phyloP scores from a whole-genome alignment of 768 basidiomycete genomes.

The Kwoniella sp. region DNA sequence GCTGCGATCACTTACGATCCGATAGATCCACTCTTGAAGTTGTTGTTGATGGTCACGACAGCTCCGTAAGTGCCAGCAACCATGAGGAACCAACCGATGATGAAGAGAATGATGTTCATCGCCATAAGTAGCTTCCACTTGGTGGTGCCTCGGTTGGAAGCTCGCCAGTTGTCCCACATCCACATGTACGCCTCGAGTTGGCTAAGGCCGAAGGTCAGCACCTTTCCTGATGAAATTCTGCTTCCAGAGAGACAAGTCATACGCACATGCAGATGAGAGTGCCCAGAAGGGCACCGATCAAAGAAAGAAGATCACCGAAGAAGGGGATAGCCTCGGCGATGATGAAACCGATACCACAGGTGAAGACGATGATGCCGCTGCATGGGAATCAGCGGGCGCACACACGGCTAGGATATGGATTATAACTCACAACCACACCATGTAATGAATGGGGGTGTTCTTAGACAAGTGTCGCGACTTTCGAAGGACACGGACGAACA shows the following conservation, averaged over 20 bases:
- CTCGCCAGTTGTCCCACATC: constrained; percentile 42
- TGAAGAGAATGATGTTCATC: constrained; percentile 15
- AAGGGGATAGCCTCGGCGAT: constrained; percentile 50
- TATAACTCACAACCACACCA: constrained; percentile 45
- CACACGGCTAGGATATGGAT: too few species aligned
- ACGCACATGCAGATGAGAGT: constrained; percentile 43
- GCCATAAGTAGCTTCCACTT: constrained; percentile 11
- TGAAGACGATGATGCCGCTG: constrained; percentile 36
- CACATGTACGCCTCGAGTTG: constrained; percentile 46
- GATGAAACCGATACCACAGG: constrained; percentile 40
- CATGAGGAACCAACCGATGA: constrained; percentile 24
- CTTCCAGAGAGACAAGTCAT: too few species aligned
- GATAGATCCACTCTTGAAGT: constrained; percentile 8
- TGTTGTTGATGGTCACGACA: constrained; percentile 19
- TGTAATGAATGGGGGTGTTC: constrained; percentile 37
- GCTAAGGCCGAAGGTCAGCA: constrained; percentile 16
- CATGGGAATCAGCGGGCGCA: too few species aligned
- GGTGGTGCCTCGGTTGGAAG: constrained; percentile 9
- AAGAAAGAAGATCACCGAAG: constrained; percentile 40
- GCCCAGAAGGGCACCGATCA: constrained; percentile 47
- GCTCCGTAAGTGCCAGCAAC: constrained; percentile 23
- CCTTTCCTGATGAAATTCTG: too few species aligned
- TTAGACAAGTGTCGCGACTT: constrained; percentile 34
- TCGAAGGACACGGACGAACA: constrained; percentile 47
- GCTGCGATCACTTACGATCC: constrained; percentile 5